Evolutionary conservation across 164 flowering plant genomes (phyloP), one percentile per base, ranked within the genome.

Genomic region (Liquidambar formosana): DNA sequence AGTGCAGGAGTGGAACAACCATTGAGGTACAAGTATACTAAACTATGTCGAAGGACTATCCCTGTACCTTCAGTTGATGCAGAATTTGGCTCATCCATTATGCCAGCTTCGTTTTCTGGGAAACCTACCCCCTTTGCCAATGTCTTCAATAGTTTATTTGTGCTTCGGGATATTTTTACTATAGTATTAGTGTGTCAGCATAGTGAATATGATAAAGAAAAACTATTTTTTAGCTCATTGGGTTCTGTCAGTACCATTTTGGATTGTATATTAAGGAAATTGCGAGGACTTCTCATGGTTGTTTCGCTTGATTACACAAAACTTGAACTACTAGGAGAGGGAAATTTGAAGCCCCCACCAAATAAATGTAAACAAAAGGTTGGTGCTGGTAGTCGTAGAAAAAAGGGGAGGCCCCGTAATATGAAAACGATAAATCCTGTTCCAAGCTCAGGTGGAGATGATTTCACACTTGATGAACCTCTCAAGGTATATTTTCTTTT

Each of bases 271-370:
- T 62, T 87, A 28, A 80, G 97, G 75, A 88, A 85, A 82, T 44
- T 93, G 68, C 82, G 99, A 61, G 94, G 83, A 47, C 65, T 91
- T 44, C 86, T 95, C 52, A 85, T 88, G 94, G 79, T 78, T 68
- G 67, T 95, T 73, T 93, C 93, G 52, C 88, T 88, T 78, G 92
- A 93, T 68, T 91, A 76, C 78, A 79, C 89, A 72, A 90, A 84
- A 71, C 75, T 79, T 71, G 99, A 95, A 76, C 91, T 94, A 66
- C 75, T 93, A 46, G 88, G 74, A 57, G 94, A 85, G 63, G 84
- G 73, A 22, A 82, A 57, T 66, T 25, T 23, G 26, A 81, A 73
- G n/a, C 26, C 73, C 47, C 68, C 69, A 27, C 59, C 74, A 8
- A 78, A 69, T 72, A 86, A 86, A 72, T 61, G 81, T 38, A 84